These are phyloP conservation scores for Whalleya microplaca DNA, from an alignment of 2,329 filamentous ascomycete genomes.

Conservation along the genomic window DNA sequence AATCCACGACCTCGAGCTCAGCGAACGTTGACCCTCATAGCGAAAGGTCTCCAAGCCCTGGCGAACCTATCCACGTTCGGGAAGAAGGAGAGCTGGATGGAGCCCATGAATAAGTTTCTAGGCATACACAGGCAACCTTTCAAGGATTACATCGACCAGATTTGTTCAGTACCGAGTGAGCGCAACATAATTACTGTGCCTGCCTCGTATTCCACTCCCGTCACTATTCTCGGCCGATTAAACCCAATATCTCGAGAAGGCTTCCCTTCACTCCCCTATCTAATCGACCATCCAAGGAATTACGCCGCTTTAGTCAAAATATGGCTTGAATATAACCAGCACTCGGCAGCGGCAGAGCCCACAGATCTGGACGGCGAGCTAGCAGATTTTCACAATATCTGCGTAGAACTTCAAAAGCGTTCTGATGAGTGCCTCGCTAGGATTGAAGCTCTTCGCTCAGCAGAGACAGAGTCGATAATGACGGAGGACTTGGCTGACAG, in stretches of 20 bases:
- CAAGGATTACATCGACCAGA: slow-evolving; percentile 82
- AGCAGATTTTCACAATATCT: slow-evolving; percentile 56
- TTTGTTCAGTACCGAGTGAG: slow-evolving; percentile 81
- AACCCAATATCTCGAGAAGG: slow-evolving; percentile 84
- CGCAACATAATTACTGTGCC: slow-evolving; percentile 67
- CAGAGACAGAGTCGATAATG: slow-evolving; percentile 40
- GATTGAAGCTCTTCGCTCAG: slow-evolving; percentile 49
- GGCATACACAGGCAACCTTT: slow-evolving; percentile 75
- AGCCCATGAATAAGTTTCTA: slow-evolving; percentile 93
- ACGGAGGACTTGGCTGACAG: slow-evolving; percentile 49
- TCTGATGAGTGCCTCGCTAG: slow-evolving; percentile 56
- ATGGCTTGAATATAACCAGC: slow-evolving; percentile 65
- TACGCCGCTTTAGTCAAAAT: slow-evolving; percentile 82
- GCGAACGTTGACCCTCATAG: slow-evolving; percentile 86
- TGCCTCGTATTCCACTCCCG: slow-evolving; percentile 88
- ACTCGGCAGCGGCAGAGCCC: slow-evolving; percentile 35
- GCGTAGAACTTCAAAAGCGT: slow-evolving; percentile 52
- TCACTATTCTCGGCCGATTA: slow-evolving; percentile 84
- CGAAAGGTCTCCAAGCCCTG: slow-evolving; percentile 88
- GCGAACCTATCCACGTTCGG: slow-evolving; percentile 91
- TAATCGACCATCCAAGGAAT: slow-evolving; percentile 86
- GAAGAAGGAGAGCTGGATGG: slow-evolving; percentile 98
- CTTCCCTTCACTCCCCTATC: slow-evolving; percentile 88
- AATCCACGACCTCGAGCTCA: slow-evolving; percentile 83
- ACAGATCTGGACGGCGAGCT: slow-evolving; percentile 56